Conservation (phyloP, 164 flowering plant genomes). For the Liquidambar formosana region DNA sequence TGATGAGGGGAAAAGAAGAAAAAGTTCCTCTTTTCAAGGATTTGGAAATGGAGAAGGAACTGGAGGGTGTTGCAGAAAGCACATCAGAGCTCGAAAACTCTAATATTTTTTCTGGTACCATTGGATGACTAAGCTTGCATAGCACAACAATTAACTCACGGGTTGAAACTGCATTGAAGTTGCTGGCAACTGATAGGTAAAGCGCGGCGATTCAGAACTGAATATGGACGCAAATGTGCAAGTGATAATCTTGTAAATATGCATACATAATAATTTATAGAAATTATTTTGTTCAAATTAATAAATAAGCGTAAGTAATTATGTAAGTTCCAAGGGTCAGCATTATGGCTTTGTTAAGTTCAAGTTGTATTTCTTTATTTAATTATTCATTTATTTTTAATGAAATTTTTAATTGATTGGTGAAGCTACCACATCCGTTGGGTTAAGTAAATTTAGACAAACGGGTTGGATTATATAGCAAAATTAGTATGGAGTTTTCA, state of each 20-base stretch:
- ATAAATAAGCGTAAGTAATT: not conserved
- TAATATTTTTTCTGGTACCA: too few species aligned
- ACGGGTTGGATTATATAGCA: too few species aligned
- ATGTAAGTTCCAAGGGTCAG: not conserved
- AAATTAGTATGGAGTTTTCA: too few species aligned
- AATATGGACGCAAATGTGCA: too few species aligned
- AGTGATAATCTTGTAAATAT: slow-evolving; percentile 3
- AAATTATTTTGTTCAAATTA: not conserved
- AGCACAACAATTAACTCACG: too few species aligned
- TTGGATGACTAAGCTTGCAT: slow-evolving; percentile 73
- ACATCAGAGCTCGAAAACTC: slow-evolving; percentile 86
- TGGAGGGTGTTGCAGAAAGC: slow-evolving; percentile 65
- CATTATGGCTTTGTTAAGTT: not conserved
- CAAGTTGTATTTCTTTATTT: not conserved
- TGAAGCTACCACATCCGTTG: too few species aligned
- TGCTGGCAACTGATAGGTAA: slow-evolving; percentile 45
- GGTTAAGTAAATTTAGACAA: too few species aligned
- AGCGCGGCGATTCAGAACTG: too few species aligned
- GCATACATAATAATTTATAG: not conserved
- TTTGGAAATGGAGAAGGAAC: slow-evolving; percentile 64
- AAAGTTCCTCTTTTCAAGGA: slow-evolving; percentile 46
- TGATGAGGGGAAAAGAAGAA: slow-evolving; percentile 61
- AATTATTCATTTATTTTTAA: too few species aligned
- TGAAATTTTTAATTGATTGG: too few species aligned
- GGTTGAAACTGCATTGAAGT: too few species aligned